Conservation (phyloP, 495 filamentous ascomycete species). For the Podospora anserina region DNA sequence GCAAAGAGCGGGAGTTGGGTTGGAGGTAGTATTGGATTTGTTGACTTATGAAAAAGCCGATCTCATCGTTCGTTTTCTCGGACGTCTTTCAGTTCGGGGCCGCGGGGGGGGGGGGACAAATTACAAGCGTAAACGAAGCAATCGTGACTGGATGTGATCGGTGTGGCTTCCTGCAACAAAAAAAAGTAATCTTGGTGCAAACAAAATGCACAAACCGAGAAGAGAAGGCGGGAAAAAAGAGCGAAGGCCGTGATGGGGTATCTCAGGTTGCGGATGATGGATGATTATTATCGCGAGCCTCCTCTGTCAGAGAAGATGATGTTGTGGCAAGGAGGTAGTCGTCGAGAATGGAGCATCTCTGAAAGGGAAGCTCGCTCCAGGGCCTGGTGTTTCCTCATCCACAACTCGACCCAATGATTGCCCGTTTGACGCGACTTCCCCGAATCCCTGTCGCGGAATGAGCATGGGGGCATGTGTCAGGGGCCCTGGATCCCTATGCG, state of each 20-base stretch:
- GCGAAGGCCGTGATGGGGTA: background rate
- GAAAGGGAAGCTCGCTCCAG: background rate
- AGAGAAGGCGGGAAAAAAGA: constrained; percentile 10
- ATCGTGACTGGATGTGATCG: background rate
- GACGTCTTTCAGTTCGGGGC: background rate
- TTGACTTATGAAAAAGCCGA: background rate
- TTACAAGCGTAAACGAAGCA: background rate
- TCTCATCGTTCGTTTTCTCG: constrained; percentile 4
- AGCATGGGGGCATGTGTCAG: constrained; percentile 17
- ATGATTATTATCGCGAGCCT: constrained; percentile 1
- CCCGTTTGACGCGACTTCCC: constrained; percentile 20
- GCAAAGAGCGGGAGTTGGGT: constrained; percentile 1
- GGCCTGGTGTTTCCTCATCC: background rate
- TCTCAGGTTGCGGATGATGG: constrained; percentile 1
- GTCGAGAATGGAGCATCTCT: constrained; percentile 5
- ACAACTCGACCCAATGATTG: background rate
- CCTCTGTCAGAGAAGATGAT: constrained; percentile 8
- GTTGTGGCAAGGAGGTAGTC: background rate
- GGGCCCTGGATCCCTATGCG: constrained; percentile 9
- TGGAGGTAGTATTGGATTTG: background rate
- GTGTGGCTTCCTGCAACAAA: background rate
- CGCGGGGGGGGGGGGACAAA: background rate
- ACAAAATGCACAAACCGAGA: constrained; percentile 5
- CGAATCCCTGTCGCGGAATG: constrained; percentile 19
- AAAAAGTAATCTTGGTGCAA: background rate